Percentiles rank a stretch among this genome's conserved stretches.
Conservation (phyloP, 345 rosid genomes). For the Streptanthus diversifolius region DNA sequence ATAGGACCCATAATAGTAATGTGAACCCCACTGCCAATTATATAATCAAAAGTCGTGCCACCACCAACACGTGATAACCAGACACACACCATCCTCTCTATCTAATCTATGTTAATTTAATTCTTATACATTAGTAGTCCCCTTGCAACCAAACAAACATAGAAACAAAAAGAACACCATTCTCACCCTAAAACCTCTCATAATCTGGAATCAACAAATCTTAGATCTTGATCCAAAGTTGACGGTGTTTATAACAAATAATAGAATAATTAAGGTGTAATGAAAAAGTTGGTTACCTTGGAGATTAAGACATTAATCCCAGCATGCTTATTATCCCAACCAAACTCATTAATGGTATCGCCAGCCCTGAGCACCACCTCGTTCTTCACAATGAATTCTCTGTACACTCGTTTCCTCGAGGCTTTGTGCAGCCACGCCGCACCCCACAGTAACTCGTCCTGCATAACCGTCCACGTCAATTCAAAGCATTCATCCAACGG, state of each 20-base stretch:
- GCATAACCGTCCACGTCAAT: slow-evolving; percentile 5
- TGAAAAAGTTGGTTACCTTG: slow-evolving; percentile 44
- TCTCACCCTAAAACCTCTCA: not conserved
- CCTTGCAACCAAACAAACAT: slow-evolving; percentile 20
- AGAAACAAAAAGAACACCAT: slow-evolving; percentile 20
- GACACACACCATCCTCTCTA: slow-evolving; percentile 16
- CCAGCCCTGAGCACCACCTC: slow-evolving; percentile 80
- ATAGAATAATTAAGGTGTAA: not conserved
- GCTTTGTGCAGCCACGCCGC: slow-evolving; percentile 98
- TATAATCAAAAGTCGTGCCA: slow-evolving; percentile 35
- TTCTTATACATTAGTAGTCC: slow-evolving; percentile 22
- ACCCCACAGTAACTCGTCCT: slow-evolving; percentile 98
- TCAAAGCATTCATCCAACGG: slow-evolving; percentile 3
- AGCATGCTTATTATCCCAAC: slow-evolving; percentile 97
- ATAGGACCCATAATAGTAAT: not conserved
- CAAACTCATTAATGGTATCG: slow-evolving; percentile 84
- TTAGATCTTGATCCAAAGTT: not conserved
- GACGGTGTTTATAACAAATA: not conserved
- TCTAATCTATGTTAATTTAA: slow-evolving; percentile 21
- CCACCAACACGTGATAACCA: slow-evolving; percentile 28
- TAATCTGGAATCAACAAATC: not conserved
- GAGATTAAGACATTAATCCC: slow-evolving; percentile 94
- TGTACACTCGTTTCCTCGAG: slow-evolving; percentile 58
- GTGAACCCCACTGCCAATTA: slow-evolving; percentile 34
- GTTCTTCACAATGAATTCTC: slow-evolving; percentile 78